A percentile compares a stretch with the other conserved stretches of the same genome.
These are phyloP conservation scores for Solanum bulbocastanum DNA, from an alignment of 257 asterid species.

Conservation along the genomic window DNA sequence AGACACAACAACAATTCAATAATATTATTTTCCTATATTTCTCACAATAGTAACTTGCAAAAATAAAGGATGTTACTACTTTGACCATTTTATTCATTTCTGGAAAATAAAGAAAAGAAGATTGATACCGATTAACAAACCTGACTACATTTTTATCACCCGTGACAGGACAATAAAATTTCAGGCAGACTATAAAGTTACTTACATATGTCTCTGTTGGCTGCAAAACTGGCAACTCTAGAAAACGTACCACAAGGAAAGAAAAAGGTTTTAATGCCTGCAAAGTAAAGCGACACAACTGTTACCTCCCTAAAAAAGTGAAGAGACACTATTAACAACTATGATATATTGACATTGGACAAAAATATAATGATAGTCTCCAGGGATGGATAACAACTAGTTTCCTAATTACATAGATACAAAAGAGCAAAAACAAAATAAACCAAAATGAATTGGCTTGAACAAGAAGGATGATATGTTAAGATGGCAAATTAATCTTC, in stretches of 20 bases:
- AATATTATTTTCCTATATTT: too few species aligned
- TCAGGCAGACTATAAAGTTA: conserved; percentile 1
- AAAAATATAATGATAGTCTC: not conserved
- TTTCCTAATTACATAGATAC: not conserved
- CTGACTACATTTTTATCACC: not conserved
- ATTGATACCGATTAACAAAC: not conserved
- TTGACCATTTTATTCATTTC: not conserved
- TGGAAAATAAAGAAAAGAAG: not conserved
- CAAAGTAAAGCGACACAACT: conserved; percentile 2
- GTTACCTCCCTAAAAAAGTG: not conserved
- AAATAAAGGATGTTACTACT: not conserved
- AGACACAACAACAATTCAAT: too few species aligned
- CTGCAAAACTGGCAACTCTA: conserved; percentile 62
- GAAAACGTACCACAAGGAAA: conserved; percentile 84
- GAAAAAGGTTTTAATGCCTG: conserved; percentile 68
- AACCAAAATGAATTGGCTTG: not conserved
- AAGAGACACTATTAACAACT: not conserved
- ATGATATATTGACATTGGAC: not conserved
- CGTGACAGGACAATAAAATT: not conserved
- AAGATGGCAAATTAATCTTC: not conserved
- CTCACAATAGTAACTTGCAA: not conserved
- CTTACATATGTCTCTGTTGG: conserved; percentile 65
- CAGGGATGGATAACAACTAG: not conserved
- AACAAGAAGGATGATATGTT: not conserved
- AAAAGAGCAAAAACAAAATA: not conserved